Base-by-base conservation (phyloP, 2,329 filamentous ascomycete species). In the Colletotrichum chrysophilum region DNA sequence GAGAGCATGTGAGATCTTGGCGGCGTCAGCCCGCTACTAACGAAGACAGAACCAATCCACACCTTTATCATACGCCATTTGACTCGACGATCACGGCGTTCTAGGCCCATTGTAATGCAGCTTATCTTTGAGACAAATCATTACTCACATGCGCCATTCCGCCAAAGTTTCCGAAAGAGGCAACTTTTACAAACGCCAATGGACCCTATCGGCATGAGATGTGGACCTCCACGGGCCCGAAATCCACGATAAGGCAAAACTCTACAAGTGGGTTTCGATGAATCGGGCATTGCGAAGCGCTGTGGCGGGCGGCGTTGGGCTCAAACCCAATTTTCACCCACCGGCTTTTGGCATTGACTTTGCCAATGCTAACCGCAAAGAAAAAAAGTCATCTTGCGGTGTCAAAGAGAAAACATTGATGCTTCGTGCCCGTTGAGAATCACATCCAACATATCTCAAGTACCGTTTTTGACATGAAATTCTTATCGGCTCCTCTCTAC, bases 401-500 rank as follows among this genome's bases (percentile, higher is more conserved):
- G 38, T 43, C 18, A 21, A 7, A 21, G 21, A 24, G 34, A 3
- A 64, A 38, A 7, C 13, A 43, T 12, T 43, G 58, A 62, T n/a
- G 26, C 26, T 48, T 66, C 62, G 26, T 21, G 7, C 9, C 26
- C 1, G 9, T 66, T 24, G 30, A 32, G 18, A 48, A 52, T 30
- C 36, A 21, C 21, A 16, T 24, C 2, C 34, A 28, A 21, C 18
- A 0, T 4, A 32, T 7, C 14, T 13, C 4, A 0, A n/a, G 30
- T 1, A 21, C 0, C 1, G 24, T 66, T 66, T 12, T n/a, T 10
- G 52, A 24, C 5, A 70, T 74, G 64, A 61, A 60, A 3, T 32
- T 67, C 9, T 38, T 69, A 10, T 55, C 69, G 13, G 38, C 79
- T 5, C 82, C 81, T 4, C 77, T 81, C 52, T 83, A 83, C 38